phyloP scores from a whole-genome alignment of 1,139 yeast species.

The Kluyveromyces marxianus region DNA sequence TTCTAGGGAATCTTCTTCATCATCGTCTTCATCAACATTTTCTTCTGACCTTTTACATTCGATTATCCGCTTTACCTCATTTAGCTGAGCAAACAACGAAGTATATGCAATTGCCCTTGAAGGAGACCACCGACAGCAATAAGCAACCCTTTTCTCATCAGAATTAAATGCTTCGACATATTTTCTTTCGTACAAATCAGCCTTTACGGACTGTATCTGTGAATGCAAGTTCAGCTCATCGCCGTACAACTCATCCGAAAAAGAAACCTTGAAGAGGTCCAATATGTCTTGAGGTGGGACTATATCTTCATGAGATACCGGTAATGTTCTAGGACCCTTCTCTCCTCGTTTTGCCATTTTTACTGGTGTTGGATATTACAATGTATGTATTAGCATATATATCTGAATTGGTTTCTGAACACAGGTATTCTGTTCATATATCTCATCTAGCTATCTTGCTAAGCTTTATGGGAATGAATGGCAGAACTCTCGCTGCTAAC shows the following conservation, averaged over 20 bases:
- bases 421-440: too few relatives aligned
- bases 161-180: constrained; percentile 61
- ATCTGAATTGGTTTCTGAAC: too few relatives aligned
- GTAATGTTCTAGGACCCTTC: constrained; percentile 9
- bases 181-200: constrained; percentile 60
- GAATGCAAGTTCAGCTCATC: constrained; percentile 31
- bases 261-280: constrained; percentile 42
- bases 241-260: constrained; percentile 37
- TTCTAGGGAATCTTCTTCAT: too few relatives aligned
- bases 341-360: too few relatives aligned
- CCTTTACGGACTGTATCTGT: constrained; percentile 62
- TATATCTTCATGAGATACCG: constrained; percentile 19
- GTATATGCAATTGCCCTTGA: constrained; percentile 70
- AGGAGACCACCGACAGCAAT: constrained; percentile 81
- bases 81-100: constrained; percentile 50
- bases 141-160: constrained; percentile 62
- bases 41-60: constrained; percentile 10
- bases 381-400: too few relatives aligned
- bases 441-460: too few relatives aligned
- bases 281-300: constrained; percentile 38
- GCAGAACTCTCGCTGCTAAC: too few relatives aligned
- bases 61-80: constrained; percentile 37
- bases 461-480: too few relatives aligned
- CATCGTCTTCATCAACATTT: not conserved
- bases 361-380: too few relatives aligned